phyloP scores from a whole-genome alignment of 352 stramenopile genomes.

The Phytopythium mirpurense region DNA sequence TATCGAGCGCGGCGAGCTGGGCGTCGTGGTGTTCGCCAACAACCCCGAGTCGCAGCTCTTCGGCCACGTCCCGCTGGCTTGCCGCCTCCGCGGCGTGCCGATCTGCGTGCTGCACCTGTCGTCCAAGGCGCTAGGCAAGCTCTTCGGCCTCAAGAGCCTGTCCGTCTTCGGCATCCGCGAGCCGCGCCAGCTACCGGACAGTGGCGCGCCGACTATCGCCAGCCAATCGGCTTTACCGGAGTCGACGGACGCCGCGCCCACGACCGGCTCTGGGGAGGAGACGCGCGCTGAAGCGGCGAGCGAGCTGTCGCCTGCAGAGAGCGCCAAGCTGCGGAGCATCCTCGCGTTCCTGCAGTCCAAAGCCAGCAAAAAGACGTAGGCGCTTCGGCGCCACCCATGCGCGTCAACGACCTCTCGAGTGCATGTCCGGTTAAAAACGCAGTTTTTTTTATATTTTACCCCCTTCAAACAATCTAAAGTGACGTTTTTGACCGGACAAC shows the following conservation, averaged over 20 bases:
- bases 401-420: background rate
- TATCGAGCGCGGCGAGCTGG: slow-evolving; percentile 32
- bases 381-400: background rate
- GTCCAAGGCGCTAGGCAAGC: slow-evolving; percentile 50
- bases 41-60: slow-evolving; percentile 57
- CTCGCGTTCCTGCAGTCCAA: slow-evolving; percentile 55
- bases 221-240: background rate
- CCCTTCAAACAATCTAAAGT: too few species aligned
- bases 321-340: slow-evolving; percentile 51
- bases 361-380: slow-evolving; percentile 40
- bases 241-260: too few species aligned
- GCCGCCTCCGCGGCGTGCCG: slow-evolving; percentile 54
- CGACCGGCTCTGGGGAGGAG: background rate
- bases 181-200: slow-evolving; percentile 5
- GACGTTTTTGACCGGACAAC: too few species aligned
- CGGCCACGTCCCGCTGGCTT: slow-evolving; percentile 63
- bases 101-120: slow-evolving; percentile 71
- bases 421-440: background rate
- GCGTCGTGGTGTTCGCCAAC: slow-evolving; percentile 61
- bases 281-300: background rate
- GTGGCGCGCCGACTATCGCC: too few species aligned
- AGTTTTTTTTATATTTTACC: too few species aligned
- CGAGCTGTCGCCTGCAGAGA: slow-evolving; percentile 19
- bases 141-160: slow-evolving; percentile 57
- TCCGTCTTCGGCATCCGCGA: slow-evolving; percentile 40